Conservation (phyloP, 2,329 filamentous ascomycete species). For the Aspergillus sp. region DNA sequence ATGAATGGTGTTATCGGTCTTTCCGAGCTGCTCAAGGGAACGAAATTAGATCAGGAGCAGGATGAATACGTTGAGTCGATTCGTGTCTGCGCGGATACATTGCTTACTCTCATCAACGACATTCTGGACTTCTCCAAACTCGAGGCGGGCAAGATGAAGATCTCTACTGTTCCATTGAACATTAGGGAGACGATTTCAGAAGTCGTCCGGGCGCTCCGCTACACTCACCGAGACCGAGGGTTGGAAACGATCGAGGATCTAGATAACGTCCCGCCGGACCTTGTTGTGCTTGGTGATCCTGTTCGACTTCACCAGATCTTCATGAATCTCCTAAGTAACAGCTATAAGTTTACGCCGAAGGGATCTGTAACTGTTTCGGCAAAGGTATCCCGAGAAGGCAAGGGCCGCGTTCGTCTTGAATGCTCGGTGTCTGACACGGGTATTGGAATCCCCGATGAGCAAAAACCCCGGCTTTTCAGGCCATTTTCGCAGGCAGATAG, state of each 20-base stretch:
- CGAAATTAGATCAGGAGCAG: conserved; percentile 57
- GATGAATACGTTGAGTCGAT: conserved; percentile 64
- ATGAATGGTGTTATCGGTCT: conserved; percentile 90
- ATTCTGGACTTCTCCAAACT: conserved; percentile 87
- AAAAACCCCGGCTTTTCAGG: conserved; percentile 82
- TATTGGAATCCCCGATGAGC: conserved; percentile 77
- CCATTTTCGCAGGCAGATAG: conserved; percentile 92
- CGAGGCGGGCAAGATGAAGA: conserved; percentile 84
- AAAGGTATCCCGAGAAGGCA: conserved; percentile 68
- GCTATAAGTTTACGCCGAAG: conserved; percentile 87
- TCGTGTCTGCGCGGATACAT: conserved; percentile 67
- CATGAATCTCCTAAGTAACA: conserved; percentile 84
- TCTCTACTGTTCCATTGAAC: conserved; percentile 80
- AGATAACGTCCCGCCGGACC: conserved; percentile 55
- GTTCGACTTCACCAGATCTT: conserved; percentile 77
- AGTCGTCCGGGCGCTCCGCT: conserved; percentile 62
- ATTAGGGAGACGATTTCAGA: conserved; percentile 67
- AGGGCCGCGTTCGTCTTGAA: conserved; percentile 69
- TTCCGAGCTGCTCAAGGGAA: conserved; percentile 62
- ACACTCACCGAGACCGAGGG: conserved; percentile 62
- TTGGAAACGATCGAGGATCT: conserved; percentile 65
- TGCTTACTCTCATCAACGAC: conserved; percentile 87
- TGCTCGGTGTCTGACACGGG: conserved; percentile 89
- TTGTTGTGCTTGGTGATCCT: conserved; percentile 79
- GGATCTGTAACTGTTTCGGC: conserved; percentile 84